These are phyloP conservation scores for Psilocybe subaeruginosa DNA, from an alignment of 768 basidiomycete genomes.

Conservation along the genomic window DNA sequence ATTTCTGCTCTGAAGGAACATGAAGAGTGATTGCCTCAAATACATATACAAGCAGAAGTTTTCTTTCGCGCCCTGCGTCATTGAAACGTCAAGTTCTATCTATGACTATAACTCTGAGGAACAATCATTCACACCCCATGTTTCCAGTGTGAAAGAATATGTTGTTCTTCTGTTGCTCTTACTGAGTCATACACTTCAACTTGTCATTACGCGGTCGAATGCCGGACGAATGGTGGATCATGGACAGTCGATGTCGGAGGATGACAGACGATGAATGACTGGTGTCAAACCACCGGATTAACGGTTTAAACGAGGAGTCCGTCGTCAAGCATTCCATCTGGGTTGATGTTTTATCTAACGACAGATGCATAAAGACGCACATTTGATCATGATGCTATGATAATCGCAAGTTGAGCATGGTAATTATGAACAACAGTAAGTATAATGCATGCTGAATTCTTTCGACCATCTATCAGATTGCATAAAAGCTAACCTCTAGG, in stretches of 20 bases:
- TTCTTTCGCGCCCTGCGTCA: neutral
- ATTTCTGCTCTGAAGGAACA: neutral
- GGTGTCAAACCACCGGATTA: neutral
- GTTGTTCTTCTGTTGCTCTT: neutral
- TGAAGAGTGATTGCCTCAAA: neutral
- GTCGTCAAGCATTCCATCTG: neutral
- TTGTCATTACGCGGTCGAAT: neutral
- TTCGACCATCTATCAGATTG: no score
- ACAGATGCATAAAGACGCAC: neutral
- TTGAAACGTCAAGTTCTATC: neutral
- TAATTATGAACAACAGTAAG: no score
- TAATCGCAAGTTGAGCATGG: no score
- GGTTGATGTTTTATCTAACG: neutral
- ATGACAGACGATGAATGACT: neutral
- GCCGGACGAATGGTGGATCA: neutral
- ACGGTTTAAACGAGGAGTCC: neutral
- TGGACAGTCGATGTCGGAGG: neutral
- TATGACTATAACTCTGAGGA: neutral
- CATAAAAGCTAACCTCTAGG: no score
- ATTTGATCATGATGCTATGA: no score
- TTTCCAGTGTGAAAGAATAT: neutral
- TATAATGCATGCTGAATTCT: no score
- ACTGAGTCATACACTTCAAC: no score
- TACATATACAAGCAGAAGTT: neutral
- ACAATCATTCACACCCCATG: neutral